A percentile compares a stretch with the other conserved stretches of the same genome.
Evolutionary conservation across 805 yeast genomes (phyloP).

Genomic region (Cyberlindnera japonica): DNA sequence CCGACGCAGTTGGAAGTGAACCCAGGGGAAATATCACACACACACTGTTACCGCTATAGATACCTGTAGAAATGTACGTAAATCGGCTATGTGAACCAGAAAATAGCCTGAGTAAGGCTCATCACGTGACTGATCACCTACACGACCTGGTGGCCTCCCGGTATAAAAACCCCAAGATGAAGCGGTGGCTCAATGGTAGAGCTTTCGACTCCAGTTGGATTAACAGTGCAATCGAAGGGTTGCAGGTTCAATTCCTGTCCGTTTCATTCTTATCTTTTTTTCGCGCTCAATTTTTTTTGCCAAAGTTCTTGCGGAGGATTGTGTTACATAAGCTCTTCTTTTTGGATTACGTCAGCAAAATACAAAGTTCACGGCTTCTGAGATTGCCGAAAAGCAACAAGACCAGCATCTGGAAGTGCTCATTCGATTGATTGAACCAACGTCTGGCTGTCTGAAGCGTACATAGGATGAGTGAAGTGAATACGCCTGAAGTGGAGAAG

Average conservation of each 20-base stretch:
- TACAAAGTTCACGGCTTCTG: no score
- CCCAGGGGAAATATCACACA: no score
- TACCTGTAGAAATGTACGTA: no score
- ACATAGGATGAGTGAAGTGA: conserved; percentile 13
- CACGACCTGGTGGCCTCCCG: no score
- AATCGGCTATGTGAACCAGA: no score
- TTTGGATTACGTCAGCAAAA: not conserved
- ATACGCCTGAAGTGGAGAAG: conserved; percentile 16
- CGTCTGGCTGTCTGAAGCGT: not conserved
- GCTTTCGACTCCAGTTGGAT: conserved; percentile 67
- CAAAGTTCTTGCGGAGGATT: not conserved
- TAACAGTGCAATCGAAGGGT: conserved; percentile 61
- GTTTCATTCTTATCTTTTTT: conserved; percentile 49
- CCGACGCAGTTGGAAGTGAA: no score
- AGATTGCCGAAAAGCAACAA: not conserved
- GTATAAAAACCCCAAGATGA: no score
- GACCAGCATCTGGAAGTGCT: not conserved
- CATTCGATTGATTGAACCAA: not conserved
- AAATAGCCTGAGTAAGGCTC: no score
- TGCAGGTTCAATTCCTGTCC: conserved; percentile 88
- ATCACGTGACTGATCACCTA: no score
- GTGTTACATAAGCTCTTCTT: no score
- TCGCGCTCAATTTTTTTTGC: not conserved
- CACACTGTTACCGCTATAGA: no score
- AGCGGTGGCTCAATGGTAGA: conserved; percentile 80